Base-by-base conservation (phyloP, 306 rosid genomes). In the Sechiopsis laciniata region DNA sequence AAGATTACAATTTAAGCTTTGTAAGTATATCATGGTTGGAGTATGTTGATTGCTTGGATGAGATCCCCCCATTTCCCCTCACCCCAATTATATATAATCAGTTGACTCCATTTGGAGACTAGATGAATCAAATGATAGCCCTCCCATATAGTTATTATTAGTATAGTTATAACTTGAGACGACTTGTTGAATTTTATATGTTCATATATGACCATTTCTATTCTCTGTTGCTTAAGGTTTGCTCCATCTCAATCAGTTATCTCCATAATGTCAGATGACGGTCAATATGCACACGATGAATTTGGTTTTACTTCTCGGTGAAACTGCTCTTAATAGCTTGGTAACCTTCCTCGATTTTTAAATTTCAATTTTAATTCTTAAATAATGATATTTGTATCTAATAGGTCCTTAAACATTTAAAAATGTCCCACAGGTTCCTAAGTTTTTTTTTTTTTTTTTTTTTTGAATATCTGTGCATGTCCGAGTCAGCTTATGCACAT, bases 261-360 rank as follows among this genome's bases (percentile, higher is more conserved):
- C 73, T 68, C 57, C 57, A 48, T 68, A 48, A 24, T 79, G 84
- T 73, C 80, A 92, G 97, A 77, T 90, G 91, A 88, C 88, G 8
- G 83, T 85, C 73, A 84, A 76, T 83, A 62, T 88, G 92, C 96
- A 88, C 77, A 67, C 95, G 12, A 57, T 90, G 57, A 92, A 92
- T 85, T 75, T 78, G 74, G 64, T 87, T 75, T 79, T 92, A 68
- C 96, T 92, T 75, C 82, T 90, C 40, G 86, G 95, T 19, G 97
- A 90, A 8, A 71, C 95, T 61, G 85, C 87, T 77, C 82, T 92
- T 76, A 92, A 92, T 82, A 77, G 89, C 80, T 74, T 88, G 96
- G 96, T 90, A 83, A 80, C 71, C 50, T 68, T 51, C 15, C 16
- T 14, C 7, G 6, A 13, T 2, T 0, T 4, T 13, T 3, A 51